Evolutionary conservation across 805 yeast species (phyloP).

Genomic region (Yarrowia deformans): DNA sequence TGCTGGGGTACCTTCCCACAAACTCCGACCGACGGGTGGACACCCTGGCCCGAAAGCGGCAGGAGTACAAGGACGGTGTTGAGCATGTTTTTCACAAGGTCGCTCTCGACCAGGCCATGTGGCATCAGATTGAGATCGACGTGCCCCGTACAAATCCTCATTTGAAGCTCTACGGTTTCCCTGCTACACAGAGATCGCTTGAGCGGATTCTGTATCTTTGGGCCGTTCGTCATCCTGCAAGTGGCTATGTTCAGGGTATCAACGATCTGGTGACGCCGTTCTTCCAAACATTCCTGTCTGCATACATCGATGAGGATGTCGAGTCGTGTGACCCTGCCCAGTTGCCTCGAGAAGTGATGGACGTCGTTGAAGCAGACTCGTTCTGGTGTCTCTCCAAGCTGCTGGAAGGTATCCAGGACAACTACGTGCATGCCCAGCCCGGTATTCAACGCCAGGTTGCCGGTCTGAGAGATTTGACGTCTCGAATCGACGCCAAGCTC

Average conservation of each 20-base stretch:
- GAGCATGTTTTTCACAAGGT: constrained; percentile 66
- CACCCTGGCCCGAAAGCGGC: constrained; percentile 77
- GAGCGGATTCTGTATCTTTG: constrained; percentile 84
- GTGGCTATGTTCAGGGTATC: constrained; percentile 96
- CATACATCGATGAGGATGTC: constrained; percentile 61
- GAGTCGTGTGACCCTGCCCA: constrained; percentile 68
- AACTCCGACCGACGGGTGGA: constrained; percentile 76
- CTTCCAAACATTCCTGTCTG: constrained; percentile 78
- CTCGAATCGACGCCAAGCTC: constrained; percentile 77
- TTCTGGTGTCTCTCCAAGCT: constrained; percentile 95
- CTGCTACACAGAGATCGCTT: constrained; percentile 53
- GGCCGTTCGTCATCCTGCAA: constrained; percentile 96
- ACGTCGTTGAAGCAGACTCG: constrained; percentile 89
- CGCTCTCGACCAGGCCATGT: constrained; percentile 70
- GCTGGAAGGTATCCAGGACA: constrained; percentile 94
- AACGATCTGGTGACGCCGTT: constrained; percentile 93
- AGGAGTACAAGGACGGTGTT: constrained; percentile 82
- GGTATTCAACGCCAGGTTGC: constrained; percentile 92
- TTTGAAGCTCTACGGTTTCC: constrained; percentile 31
- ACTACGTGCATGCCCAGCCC: constrained; percentile 97
- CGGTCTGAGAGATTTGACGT: constrained; percentile 76
- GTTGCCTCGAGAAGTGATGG: constrained; percentile 65
- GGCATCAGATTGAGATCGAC: constrained; percentile 95
- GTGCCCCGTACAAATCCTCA: constrained; percentile 89
- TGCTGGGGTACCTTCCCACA: constrained; percentile 89